These are phyloP conservation scores for Microascus cirrosus DNA, from an alignment of 2,329 filamentous ascomycete species.

Conservation along the genomic window DNA sequence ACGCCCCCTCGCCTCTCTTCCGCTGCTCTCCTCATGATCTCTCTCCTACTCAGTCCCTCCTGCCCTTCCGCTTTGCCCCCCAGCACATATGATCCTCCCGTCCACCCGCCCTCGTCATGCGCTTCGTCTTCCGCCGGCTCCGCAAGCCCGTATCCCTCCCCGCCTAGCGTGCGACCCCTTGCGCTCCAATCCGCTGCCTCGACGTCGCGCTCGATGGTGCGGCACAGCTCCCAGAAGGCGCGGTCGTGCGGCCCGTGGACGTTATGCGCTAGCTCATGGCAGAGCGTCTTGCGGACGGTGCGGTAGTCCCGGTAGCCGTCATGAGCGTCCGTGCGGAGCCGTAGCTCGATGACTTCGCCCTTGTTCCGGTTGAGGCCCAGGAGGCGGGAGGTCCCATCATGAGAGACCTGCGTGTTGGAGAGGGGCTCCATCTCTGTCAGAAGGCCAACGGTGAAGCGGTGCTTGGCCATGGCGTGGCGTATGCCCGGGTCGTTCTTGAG, in stretches of 20 bases:
- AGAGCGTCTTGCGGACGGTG: slow-evolving; percentile 82
- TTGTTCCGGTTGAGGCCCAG: slow-evolving; percentile 79
- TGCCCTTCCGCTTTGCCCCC: slow-evolving; percentile 41
- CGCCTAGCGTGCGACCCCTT: slow-evolving; percentile 55
- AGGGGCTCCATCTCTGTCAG: slow-evolving; percentile 94
- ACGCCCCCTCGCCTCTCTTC: slow-evolving; percentile 41
- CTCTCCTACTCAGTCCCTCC: slow-evolving; percentile 51
- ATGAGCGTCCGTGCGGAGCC: slow-evolving; percentile 84
- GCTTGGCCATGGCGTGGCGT: slow-evolving; percentile 68
- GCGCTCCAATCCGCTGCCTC: slow-evolving; percentile 64
- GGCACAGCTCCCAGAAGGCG: slow-evolving; percentile 82
- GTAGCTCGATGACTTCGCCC: slow-evolving; percentile 83
- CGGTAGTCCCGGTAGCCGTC: slow-evolving; percentile 91
- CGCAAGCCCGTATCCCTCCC: slow-evolving; percentile 38
- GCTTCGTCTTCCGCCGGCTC: slow-evolving; percentile 32
- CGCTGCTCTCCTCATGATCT: slow-evolving; percentile 55
- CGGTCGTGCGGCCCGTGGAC: slow-evolving; percentile 75
- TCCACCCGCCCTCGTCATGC: slow-evolving; percentile 66
- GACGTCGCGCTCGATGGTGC: slow-evolving; percentile 80
- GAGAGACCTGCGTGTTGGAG: slow-evolving; percentile 59
- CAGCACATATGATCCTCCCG: slow-evolving; percentile 66
- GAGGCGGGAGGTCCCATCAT: slow-evolving; percentile 62
- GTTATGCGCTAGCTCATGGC: slow-evolving; percentile 92
- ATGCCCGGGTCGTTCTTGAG: slow-evolving; percentile 79
- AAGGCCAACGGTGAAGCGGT: slow-evolving; percentile 73